Evolutionary conservation across 1,284 basidiomycete genomes (phyloP), one percentile per base, ranked within the genome.

Genomic region (Cerioporus squamosus): DNA sequence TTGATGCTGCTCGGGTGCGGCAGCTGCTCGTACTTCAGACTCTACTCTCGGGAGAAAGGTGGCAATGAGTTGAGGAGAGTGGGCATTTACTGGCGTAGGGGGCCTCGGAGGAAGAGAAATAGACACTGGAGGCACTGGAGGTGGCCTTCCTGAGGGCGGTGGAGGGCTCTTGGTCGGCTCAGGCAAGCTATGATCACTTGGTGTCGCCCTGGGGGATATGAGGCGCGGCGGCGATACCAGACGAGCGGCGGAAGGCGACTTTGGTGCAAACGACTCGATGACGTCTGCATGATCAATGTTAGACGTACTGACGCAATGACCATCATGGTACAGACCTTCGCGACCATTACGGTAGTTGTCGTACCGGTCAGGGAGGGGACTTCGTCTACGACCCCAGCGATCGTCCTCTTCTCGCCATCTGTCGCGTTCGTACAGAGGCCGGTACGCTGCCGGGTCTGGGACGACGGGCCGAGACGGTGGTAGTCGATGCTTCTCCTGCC

Each of bases 11-110:
- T 59, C 54, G n/a, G 54, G 59, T 31, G 59, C 43, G 31, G 53
- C 46, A 10, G 49, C 33, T 24, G 45, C 44, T 52, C 55, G 43
- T 29, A 58, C 44, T 44, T 63, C 62, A 5, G 48, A 53, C 39
- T 62, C 62, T 38, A 36, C 51, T 26, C 48, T 57, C 17, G 62
- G 62, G 47, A 66, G 43, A 5, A 60, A 43, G 6, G 58, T 44
- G 2, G 57, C 36, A n/a, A 83, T 55, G 2, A 79, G 72, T 1
- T 76, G 73, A 3, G 81, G 82, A 6, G 82, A 81, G 62, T 75
- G 79, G 12, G 67, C 64, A 54, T 75, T 76, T 15, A 71, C 69
- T 1, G 83, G 83, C 1, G 59, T 54, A 0, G 57, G 45, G 3
- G 62, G 62, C 45, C 42, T 59, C 4, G 54, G 53, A 44, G 60